These are phyloP conservation scores for Hypoxylon sp. DNA, from an alignment of 2,329 filamentous ascomycete species.

Conservation along the genomic window DNA sequence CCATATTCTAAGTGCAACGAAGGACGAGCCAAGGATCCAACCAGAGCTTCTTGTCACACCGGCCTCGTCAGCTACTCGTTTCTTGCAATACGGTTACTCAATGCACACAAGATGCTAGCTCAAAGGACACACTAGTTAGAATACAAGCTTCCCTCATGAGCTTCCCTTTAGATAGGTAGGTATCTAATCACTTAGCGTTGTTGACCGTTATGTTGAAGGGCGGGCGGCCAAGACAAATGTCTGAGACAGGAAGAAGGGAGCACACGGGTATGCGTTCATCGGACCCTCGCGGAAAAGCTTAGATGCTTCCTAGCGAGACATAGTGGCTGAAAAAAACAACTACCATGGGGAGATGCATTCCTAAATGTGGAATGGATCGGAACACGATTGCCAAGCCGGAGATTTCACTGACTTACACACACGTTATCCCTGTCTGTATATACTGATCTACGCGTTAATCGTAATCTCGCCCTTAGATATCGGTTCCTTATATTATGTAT, in stretches of 20 bases:
- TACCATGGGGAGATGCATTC: conserved; percentile 32
- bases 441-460: conserved; percentile 38
- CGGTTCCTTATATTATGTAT: conserved; percentile 31
- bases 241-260: conserved; percentile 29
- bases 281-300: conserved; percentile 38
- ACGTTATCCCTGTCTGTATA: conserved; percentile 36
- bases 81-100: conserved; percentile 13
- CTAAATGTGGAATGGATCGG: conserved; percentile 41
- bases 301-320: conserved; percentile 30
- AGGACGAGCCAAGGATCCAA: conserved; percentile 8
- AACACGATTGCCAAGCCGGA: conserved; percentile 44
- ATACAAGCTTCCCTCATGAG: conserved; percentile 15
- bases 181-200: conserved; percentile 4
- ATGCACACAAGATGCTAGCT: background rate
- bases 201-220: conserved; percentile 21
- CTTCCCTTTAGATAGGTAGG: background rate
- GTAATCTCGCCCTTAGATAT: conserved; percentile 31
- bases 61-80: conserved; percentile 35
- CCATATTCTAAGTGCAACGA: conserved; percentile 21
- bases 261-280: conserved; percentile 28
- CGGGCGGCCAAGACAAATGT: conserved; percentile 37
- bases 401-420: conserved; percentile 48
- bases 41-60: conserved; percentile 13
- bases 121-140: conserved; percentile 8
- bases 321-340: conserved; percentile 27